Conservation (phyloP, 148 eudicot genomes). For the Bassia scoparia region DNA sequence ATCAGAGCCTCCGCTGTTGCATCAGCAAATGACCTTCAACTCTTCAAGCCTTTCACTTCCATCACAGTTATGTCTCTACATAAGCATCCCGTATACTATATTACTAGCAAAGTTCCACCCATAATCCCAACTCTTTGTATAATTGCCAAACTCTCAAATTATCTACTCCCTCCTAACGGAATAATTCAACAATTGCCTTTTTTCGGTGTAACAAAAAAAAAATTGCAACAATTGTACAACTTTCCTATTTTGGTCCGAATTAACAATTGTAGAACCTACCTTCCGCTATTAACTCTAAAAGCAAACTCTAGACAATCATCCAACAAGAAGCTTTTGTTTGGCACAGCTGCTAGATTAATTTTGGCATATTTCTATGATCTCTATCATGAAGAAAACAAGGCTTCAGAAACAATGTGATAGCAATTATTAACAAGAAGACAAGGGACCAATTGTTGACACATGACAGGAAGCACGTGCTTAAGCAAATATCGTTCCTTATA, state of each 20-base stretch:
- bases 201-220: no score
- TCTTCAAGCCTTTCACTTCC: background rate
- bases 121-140: background rate
- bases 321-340: background rate
- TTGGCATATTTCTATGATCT: background rate
- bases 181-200: no score
- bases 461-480: no score
- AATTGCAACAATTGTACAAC: no score
- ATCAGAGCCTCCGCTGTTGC: background rate
- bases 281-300: no score
- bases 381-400: background rate
- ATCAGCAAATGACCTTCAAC: background rate
- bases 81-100: background rate
- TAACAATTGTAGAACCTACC: no score
- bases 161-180: no score
- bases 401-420: no score
- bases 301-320: background rate
- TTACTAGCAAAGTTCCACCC: slow-evolving; percentile 1
- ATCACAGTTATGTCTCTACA: background rate
- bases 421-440: no score
- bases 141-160: background rate
- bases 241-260: no score
- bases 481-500: no score
- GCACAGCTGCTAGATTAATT: background rate
- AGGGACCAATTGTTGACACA: no score